Evolutionary conservation across 768 basidiomycete species (phyloP).

Genomic region (Crassisporium funariophilum): DNA sequence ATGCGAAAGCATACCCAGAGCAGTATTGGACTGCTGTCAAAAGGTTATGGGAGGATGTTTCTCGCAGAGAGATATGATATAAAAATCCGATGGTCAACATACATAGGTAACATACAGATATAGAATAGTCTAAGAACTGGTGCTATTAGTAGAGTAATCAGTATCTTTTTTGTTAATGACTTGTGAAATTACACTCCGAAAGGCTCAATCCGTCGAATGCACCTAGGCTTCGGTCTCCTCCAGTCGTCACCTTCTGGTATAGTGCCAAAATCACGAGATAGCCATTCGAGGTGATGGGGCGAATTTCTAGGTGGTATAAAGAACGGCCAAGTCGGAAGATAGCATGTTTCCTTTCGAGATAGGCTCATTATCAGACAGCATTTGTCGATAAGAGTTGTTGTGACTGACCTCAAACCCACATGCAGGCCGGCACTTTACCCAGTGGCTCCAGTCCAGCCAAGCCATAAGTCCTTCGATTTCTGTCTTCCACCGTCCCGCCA

Average conservation of each 20-base stretch:
- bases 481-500: background rate
- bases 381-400: background rate
- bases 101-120: too few relatives aligned
- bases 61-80: too few relatives aligned
- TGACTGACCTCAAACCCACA: constrained; percentile 1
- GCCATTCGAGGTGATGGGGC: background rate
- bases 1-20: constrained; percentile 43
- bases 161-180: too few relatives aligned
- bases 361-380: background rate
- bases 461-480: constrained; percentile 2
- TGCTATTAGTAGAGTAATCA: too few relatives aligned
- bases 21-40: constrained; percentile 46
- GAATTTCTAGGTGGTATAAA: background rate
- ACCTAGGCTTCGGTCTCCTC: background rate
- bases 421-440: constrained; percentile 3
- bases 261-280: background rate
- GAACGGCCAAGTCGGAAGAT: background rate
- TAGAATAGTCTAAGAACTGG: too few relatives aligned
- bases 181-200: too few relatives aligned
- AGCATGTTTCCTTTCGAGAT: background rate
- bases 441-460: constrained; percentile 9
- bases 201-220: background rate
- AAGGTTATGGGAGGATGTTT: constrained; percentile 39
- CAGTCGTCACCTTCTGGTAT: background rate
- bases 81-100: too few relatives aligned